Evolutionary conservation across 768 basidiomycete genomes (phyloP), one percentile per base, ranked within the genome.

Genomic region (Amanita polypyramis): DNA sequence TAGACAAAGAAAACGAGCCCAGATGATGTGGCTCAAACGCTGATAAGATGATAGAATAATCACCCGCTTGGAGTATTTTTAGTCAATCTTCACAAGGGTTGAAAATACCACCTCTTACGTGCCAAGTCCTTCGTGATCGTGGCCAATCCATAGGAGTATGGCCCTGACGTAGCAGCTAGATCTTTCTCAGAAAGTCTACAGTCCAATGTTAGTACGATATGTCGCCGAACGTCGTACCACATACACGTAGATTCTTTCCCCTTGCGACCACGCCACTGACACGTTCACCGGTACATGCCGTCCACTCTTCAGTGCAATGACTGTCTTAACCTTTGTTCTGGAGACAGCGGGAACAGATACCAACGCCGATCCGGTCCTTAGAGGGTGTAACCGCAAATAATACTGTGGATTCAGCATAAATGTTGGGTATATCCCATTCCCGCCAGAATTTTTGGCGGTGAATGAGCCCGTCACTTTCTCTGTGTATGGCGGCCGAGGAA

Each of bases 341-440:
- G 41, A 44, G 5, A 14, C 23, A 25, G 21, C 14, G 11, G 40
- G 23, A 30, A 29, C 12, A 33, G 47, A 33, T 11, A 49, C 2
- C 14, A 21, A 23, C 20, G 23, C 15, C 21, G 38, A 49, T 12
- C 25, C 50, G 5, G 19, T 3, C 46, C 50, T 58, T 1, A 64
- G 56, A 3, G 75, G 66, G 45, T 72, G 66, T 15, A 95, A 64
- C 5, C 65, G 72, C 11, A 97, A 67, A 47, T 74, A 73, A 62
- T 89, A 97, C 58, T 96, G 91, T 0, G 94, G 94, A 58, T 97
- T 98, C 42, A 77, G 63, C 80, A 95, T 85, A 62, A 85, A 96
- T 0, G 85, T 82, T 0, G 88, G 79, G 54, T 80, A 70, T 4
- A 78, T 76, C 48, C 80, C 76, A 58, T 93, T 94, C 1, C 95